Conservation (phyloP, 768 basidiomycete genomes). For the Termitomyces eurrhizus region DNA sequence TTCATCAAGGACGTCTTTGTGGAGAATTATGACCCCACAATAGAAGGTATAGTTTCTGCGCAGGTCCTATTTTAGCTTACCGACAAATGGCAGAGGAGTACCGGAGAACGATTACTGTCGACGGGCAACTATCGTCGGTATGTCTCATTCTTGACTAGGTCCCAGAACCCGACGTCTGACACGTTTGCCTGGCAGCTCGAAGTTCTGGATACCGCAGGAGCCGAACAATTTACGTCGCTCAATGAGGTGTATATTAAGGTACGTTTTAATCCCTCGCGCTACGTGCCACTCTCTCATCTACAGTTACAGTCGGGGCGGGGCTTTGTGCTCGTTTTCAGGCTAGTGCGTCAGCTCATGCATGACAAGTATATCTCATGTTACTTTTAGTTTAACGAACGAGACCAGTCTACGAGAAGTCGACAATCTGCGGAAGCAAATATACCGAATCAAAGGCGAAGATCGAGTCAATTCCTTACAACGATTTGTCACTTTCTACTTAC, state of each 20-base stretch:
- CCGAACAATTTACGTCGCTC: slow-evolving; percentile 80
- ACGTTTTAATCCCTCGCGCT: background rate
- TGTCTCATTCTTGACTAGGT: slow-evolving; percentile 17
- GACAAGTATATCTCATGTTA: slow-evolving; percentile 6
- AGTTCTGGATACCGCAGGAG: slow-evolving; percentile 79
- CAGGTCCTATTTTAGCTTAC: slow-evolving; percentile 1
- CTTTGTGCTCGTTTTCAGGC: slow-evolving; percentile 84
- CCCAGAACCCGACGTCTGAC: slow-evolving; percentile 1
- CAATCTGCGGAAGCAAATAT: slow-evolving; percentile 75
- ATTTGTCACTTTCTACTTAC: slow-evolving; percentile 6
- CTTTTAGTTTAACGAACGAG: slow-evolving; percentile 73
- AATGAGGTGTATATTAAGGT: slow-evolving; percentile 85
- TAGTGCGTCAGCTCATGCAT: slow-evolving; percentile 6
- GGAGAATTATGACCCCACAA: slow-evolving; percentile 79
- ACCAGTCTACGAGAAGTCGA: slow-evolving; percentile 78
- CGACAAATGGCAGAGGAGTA: slow-evolving; percentile 57
- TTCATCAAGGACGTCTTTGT: slow-evolving; percentile 72
- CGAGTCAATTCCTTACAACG: slow-evolving; percentile 35
- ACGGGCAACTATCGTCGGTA: slow-evolving; percentile 61
- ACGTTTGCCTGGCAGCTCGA: slow-evolving; percentile 50
- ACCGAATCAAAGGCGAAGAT: slow-evolving; percentile 71
- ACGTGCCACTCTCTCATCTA: slow-evolving; percentile 3
- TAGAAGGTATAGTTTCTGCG: slow-evolving; percentile 55
- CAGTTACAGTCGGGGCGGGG: slow-evolving; percentile 59
- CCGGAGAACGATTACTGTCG: slow-evolving; percentile 58